A percentile compares a stretch with the other conserved stretches of the same genome.
These are phyloP conservation scores for Pythium insidiosum DNA, from an alignment of 352 stramenopile species.

Conservation along the genomic window DNA sequence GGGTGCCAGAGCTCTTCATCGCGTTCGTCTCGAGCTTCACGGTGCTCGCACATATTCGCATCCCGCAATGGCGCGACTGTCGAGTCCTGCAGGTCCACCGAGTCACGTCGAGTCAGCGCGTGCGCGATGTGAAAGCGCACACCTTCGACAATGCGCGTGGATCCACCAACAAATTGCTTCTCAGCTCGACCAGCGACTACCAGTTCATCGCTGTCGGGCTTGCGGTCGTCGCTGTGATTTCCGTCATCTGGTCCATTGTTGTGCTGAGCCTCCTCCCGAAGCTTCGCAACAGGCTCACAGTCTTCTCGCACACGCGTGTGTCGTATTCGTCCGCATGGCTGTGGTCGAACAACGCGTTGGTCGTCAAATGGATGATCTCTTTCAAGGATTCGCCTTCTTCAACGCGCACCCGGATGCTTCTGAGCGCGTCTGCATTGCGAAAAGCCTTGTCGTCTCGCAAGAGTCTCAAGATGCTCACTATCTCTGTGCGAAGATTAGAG, in stretches of 20 bases:
- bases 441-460: too few species aligned
- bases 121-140: background rate
- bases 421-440: too few species aligned
- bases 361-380: background rate
- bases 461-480: too few species aligned
- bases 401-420: too few species aligned
- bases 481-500: too few species aligned
- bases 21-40: conserved; percentile 22
- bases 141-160: background rate
- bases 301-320: background rate
- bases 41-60: conserved; percentile 11
- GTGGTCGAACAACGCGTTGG: background rate
- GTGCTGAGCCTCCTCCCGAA: background rate
- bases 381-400: too few species aligned
- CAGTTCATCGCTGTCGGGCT: background rate
- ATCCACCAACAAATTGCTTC: background rate
- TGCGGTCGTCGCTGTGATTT: background rate
- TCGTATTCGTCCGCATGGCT: background rate
- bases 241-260: too few species aligned
- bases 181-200: background rate
- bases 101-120: background rate
- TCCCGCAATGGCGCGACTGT: background rate
- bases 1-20: conserved; percentile 23
- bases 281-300: background rate
- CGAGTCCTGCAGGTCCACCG: background rate